Base-by-base conservation (phyloP, 371 early-diverging fungal genomes). In the Syncephalis plumigaleata region DNA sequence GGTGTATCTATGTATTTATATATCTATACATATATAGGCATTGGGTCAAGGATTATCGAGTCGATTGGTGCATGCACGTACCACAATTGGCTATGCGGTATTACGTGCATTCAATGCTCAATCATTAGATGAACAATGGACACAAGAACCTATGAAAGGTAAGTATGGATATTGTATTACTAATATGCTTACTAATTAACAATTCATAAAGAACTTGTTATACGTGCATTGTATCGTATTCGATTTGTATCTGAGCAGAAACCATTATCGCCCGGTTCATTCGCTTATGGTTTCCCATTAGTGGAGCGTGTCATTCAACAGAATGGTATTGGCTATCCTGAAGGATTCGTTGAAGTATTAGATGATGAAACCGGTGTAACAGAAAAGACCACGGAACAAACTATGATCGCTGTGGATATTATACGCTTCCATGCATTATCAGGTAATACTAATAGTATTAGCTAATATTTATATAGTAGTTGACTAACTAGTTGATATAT, bases 221-320 rank as follows among this genome's bases (percentile, higher is more conserved):
- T 71, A 20, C 77, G 84, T 43, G 71, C 84, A 22, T 71, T 82
- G 24, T 87, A 70, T 54, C 72, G 81, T n/a, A 63, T 86, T 48
- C 77, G 84, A 45, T 67, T 73, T 59, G 61, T 66, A n/a, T 72
- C 79, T 25, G 78, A 77, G 46, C 64, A 64, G 24, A 59, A 63
- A 36, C 75, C 82, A 3, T 63, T 88, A 47, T 57, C 71, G 2
- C 70, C 87, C 20, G 66, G 84, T 3, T 74, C 83, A 11, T 87
- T 91, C 59, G 63, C 82, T n/a, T 82, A 74, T 53, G 60, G 86
- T 46, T 83, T 90, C 65, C 87, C 91, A 17, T 57, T 89, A 25
- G 65, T 89, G 48, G 65, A 73, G 31, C 69, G 77, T 23, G 69
- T 86, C 21, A 70, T 87, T 39, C 57, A 70, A 9, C 67, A 73